These are phyloP conservation scores for Fonsecaea monophora DNA, from an alignment of 2,329 filamentous ascomycete genomes.

Conservation along the genomic window DNA sequence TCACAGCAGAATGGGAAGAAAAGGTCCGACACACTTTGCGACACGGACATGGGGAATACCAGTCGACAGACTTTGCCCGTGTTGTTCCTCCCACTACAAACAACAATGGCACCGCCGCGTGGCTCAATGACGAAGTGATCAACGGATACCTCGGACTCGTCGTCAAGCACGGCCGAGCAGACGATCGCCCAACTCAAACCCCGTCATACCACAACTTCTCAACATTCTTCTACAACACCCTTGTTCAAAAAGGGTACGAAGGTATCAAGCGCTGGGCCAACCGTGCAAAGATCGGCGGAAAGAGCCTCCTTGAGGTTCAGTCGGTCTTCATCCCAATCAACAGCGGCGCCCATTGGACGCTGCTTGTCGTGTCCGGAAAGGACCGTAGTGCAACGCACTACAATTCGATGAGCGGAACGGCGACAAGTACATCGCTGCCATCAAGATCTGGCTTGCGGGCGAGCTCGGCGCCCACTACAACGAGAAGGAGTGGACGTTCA, in stretches of 20 bases:
- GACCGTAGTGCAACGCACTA: conserved; percentile 56
- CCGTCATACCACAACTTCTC: conserved; percentile 54
- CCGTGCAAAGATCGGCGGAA: conserved; percentile 55
- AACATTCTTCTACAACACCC: conserved; percentile 54
- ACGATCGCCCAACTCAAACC: conserved; percentile 39
- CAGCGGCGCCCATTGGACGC: conserved; percentile 55
- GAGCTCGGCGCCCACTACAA: conserved; percentile 51
- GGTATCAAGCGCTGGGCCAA: conserved; percentile 52
- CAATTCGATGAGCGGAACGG: conserved; percentile 51
- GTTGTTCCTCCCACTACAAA: conserved; percentile 32
- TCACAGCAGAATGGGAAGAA: conserved; percentile 48
- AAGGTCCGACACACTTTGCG: conserved; percentile 43
- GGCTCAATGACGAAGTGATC: conserved; percentile 57
- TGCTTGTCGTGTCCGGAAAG: conserved; percentile 54
- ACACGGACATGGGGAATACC: conserved; percentile 29
- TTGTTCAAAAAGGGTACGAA: conserved; percentile 48
- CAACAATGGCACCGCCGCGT: conserved; percentile 40
- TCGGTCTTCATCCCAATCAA: conserved; percentile 58
- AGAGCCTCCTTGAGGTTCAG: conserved; percentile 52
- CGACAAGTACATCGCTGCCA: conserved; percentile 43
- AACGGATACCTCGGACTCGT: conserved; percentile 53
- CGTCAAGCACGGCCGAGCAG: conserved; percentile 42
- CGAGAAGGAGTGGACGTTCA: conserved; percentile 54
- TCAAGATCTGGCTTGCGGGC: conserved; percentile 51
- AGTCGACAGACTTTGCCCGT: conserved; percentile 34